phyloP scores from a whole-genome alignment of 345 rosid genomes.

The Rhizophora mangle region DNA sequence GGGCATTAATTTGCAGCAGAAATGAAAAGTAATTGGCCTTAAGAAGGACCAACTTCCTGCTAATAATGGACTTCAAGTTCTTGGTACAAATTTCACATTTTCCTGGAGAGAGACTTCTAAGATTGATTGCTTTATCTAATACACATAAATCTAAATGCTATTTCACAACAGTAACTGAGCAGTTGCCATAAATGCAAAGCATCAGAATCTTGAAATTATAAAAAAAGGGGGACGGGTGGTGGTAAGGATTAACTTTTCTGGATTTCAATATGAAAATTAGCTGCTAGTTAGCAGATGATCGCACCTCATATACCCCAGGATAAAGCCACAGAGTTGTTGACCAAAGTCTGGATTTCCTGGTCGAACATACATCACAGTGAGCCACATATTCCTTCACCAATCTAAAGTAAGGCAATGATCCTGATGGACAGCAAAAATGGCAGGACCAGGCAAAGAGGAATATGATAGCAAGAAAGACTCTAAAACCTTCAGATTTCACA shows the following conservation, averaged over 20 bases:
- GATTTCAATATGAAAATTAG: too few species aligned
- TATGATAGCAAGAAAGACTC: neutral
- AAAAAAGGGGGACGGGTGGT: too few species aligned
- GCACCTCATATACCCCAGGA: constrained; percentile 83
- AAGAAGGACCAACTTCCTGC: neutral
- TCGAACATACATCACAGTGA: constrained; percentile 12
- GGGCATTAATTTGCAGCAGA: too few species aligned
- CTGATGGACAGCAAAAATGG: neutral
- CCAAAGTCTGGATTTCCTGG: constrained; percentile 67
- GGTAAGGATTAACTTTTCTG: too few species aligned
- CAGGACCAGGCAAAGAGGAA: neutral
- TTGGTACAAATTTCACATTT: neutral
- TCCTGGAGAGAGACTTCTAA: neutral
- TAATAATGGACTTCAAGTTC: neutral
- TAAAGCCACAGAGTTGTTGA: constrained; percentile 86
- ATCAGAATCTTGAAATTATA: too few species aligned
- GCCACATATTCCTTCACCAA: neutral
- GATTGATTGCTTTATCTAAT: neutral
- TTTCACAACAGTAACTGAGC: neutral
- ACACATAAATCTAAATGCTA: neutral
- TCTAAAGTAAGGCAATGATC: neutral
- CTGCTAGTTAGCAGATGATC: constrained; percentile 8
- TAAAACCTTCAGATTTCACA: neutral
- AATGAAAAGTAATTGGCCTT: too few species aligned
- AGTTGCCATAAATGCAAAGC: neutral